Base-by-base conservation (phyloP, 2,329 filamentous ascomycete genomes). In the Clarireedia sp. region DNA sequence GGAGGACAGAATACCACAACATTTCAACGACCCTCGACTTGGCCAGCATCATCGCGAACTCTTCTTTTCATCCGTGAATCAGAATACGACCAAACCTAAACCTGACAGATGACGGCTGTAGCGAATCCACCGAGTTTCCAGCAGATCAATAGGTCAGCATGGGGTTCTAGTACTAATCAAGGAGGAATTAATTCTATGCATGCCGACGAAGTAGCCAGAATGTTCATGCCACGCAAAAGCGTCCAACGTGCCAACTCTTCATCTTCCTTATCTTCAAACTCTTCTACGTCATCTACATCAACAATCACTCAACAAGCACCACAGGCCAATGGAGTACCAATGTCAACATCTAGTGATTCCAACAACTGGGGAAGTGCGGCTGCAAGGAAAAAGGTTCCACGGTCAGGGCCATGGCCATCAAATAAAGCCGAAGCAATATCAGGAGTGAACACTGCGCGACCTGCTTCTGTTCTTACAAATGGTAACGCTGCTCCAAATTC, bases 201-300 rank as follows among this genome's bases (percentile, higher is more conserved):
- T 74, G 75, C 85, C 70, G 90, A 95, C 75, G 89, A 95, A 73
- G 83, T 86, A 63, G 83, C 87, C 74, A 86, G 87, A 71, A 91
- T 95, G 81, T 89, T 95, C 71, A 86, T 89, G 80, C 88, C 89
- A 68, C 89, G 90, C 66, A 96, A 96, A 75, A 85, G 80, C 68
- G 79, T 90, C 59, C 89, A 92, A 71, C 85, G 92, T 70, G 86
- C 86, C 67, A 95, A 90, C 76, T 97, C 92, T 37, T 94, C 90
- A 57, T 95, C 90, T 14, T 82, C 83, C 49, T 81, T 75, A 41
- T 74, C 78, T 2, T 85, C 82, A 41, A 73, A 73, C 55, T 80
- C 81, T 1, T 85, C 82, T 33, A 73, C 73, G 56, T 79, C 81
- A 16, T 84, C 82, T 5, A 76, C 74, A 10, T 82, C 85, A 2